These are phyloP conservation scores for Colletotrichum sp. DNA, from an alignment of 2,329 filamentous ascomycete genomes.

Conservation along the genomic window DNA sequence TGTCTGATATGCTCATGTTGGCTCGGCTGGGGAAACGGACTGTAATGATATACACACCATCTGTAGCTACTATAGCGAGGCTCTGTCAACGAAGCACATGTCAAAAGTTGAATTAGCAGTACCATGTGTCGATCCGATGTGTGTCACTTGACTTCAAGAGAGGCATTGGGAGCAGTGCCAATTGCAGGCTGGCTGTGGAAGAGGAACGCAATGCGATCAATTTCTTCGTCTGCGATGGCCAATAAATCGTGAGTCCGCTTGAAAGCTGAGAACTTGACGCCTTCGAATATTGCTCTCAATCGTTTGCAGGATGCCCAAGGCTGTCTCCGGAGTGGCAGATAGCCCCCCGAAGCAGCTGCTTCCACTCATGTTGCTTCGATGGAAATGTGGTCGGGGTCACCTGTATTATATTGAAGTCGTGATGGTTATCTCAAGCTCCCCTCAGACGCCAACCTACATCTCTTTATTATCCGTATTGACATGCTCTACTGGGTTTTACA, in stretches of 20 bases:
- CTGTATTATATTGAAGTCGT: background rate
- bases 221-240: accelerated
- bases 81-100: slow-evolving; percentile 19
- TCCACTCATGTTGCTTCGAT: background rate
- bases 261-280: background rate
- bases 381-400: background rate
- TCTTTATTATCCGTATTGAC: background rate
- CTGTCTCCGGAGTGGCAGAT: background rate
- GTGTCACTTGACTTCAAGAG: background rate
- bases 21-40: background rate
- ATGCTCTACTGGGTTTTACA: background rate
- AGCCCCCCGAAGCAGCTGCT: background rate
- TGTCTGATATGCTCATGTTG: background rate
- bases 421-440: background rate
- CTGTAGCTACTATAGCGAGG: slow-evolving; percentile 14
- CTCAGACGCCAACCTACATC: background rate
- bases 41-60: slow-evolving; percentile 21
- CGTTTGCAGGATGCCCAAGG: background rate
- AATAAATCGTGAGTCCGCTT: background rate
- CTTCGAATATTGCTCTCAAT: background rate
- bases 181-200: background rate
- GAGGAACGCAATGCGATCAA: background rate
- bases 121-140: background rate
- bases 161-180: background rate
- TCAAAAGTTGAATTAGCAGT: background rate